Evolutionary conservation across 2,329 filamentous ascomycete species (phyloP).

Genomic region (Aureobasidium sp.): DNA sequence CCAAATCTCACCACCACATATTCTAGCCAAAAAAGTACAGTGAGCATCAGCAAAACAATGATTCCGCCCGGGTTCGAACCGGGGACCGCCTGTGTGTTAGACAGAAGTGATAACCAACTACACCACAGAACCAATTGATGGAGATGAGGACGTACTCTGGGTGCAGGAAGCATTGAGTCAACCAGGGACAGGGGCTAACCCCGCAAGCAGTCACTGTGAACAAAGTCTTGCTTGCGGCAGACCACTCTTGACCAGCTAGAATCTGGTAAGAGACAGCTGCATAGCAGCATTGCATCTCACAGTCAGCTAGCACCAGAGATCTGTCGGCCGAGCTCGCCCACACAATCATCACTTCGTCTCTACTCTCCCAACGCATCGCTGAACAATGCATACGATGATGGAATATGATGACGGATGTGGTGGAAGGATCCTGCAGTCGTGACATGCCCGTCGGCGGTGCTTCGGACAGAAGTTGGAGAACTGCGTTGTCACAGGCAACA

Average conservation of each 20-base stretch:
- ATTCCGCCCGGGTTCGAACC: background rate
- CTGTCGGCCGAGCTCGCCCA: background rate
- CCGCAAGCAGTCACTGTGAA: no score
- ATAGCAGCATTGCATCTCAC: no score
- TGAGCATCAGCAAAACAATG: background rate
- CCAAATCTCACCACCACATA: background rate
- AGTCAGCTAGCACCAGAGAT: background rate
- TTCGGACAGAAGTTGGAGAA: background rate
- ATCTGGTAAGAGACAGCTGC: no score
- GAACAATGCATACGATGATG: background rate
- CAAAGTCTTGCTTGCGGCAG: no score
- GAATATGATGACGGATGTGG: background rate
- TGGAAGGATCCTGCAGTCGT: background rate
- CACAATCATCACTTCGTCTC: background rate
- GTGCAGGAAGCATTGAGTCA: no score
- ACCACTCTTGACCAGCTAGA: no score
- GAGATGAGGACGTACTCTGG: no score
- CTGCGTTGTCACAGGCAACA: background rate
- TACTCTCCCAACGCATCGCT: background rate
- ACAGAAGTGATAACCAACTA: constrained; percentile 2
- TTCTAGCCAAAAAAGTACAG: background rate
- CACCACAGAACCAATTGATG: background rate
- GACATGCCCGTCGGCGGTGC: background rate
- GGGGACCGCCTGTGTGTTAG: constrained; percentile 1
- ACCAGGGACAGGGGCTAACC: no score